Base-by-base conservation (phyloP, 192 early-diverging fungal species). In the Backusella luteola region DNA sequence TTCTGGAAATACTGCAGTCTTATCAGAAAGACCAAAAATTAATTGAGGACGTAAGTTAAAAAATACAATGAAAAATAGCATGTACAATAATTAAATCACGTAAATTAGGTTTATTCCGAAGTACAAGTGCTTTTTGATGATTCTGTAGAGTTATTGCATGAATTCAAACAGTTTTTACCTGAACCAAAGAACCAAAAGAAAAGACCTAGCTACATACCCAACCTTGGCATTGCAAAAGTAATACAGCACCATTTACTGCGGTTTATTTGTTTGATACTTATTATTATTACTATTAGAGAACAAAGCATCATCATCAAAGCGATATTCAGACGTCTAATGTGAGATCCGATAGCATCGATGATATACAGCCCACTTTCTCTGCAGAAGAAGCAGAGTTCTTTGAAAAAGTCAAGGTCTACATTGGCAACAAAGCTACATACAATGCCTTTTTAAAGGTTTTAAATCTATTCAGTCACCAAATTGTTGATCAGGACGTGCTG, bases 121-220 rank as follows among this genome's bases (percentile, higher is more conserved):
- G 98, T 99, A 14, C 91, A 96, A 72, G 71, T 90, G 1, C 78
- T 99, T 46, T 98, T 99, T 81, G 89, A 91, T 34, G 87, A 84
- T 17, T 95, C 95, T 0, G 93, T 92, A 0, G 97, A 98, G 79
- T 84, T 99, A 29, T 78, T 99, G 69, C 96, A 97, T 44, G 98
- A 99, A 85, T 99, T 99, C 81, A 98, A 97, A 83, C 95, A 96
- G 75, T 98, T 99, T 82, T 79, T 99, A 53, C 98, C 98, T 4
- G 97, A 99, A 19, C 70, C 70, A 34, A 71, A 71, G 29, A 39
- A 71, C 8, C 41, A 44, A 71, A 71, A 71, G 39, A 71, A 71
- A 32, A 36, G 70, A 44, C 21, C 44, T 4, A 44, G 70, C 32
- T 41, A 69, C 9, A 71, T 71, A 17, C 70, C 70, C 34, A 71